Base-by-base conservation (phyloP, 257 asterid genomes). In the Solanum gandarillasii region DNA sequence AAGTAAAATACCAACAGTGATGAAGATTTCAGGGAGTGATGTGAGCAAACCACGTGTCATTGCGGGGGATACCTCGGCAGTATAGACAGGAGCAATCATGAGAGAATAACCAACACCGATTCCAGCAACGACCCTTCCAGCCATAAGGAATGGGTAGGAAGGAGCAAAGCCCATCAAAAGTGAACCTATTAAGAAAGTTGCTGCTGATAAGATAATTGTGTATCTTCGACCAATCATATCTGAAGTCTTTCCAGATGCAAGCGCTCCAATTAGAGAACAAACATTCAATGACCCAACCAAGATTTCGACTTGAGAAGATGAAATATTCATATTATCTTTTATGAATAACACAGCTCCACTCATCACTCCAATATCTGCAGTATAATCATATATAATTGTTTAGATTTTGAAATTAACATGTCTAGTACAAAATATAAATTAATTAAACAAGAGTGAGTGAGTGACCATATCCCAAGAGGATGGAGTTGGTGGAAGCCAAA, bases 31-130 rank as follows among this genome's bases (percentile, higher is more conserved):
- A 55, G 98, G 98, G 21, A 96, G 90, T n/a, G 98, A 94, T 6
- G 98, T 88, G 39, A 96, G 93, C 87, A 96, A 91, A 52, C 98
- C 98, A 29, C 98, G 98, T 18, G 98, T 90, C 91, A 88, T 86
- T 62, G 95, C 90, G 29, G 98, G 98, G 12, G 98, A 96, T 34
- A 95, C 81, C 92, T 96, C 98, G 11, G 96, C 93, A 23, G 96
- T 92, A 92, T 96, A 96, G 6, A 96, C 93, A 12, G 98, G 98
- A 4, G 98, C 98, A 27, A 95, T 94, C 98, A 95, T 96, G 81
- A 96, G 94, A 1, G 98, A 93, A 87, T 89, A 96, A 1, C 98
- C 98, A 20, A 96, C 98, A 3, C 98, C 98, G 32, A 94, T 85
- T 12, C 98, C 98, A 86, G 98, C 98, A 4, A 95, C 86, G 29